These are phyloP conservation scores for Curvularia sp. DNA, from an alignment of 2,329 filamentous ascomycete species.

Conservation along the genomic window DNA sequence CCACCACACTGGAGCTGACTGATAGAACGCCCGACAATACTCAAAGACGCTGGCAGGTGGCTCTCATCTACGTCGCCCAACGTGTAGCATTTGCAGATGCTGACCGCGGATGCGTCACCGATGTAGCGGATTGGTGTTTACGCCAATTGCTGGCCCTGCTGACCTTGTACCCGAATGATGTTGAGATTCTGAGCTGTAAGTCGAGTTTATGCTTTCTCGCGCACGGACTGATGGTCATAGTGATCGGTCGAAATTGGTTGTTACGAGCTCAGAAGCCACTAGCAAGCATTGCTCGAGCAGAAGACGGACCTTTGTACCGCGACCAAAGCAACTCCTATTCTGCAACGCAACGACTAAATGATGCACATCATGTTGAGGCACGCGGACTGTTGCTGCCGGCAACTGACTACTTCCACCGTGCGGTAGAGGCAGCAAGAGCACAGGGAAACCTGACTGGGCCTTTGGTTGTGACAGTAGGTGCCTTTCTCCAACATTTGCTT, in stretches of 20 bases:
- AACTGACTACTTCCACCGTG: constrained; percentile 59
- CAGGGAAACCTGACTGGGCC: constrained; percentile 51
- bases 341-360: constrained; percentile 37
- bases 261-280: constrained; percentile 59
- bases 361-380: constrained; percentile 60
- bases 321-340: constrained; percentile 42
- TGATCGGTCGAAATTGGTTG: constrained; percentile 60
- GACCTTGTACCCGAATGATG: constrained; percentile 54
- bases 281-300: constrained; percentile 56
- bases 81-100: constrained; percentile 58
- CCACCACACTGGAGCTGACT: constrained; percentile 25
- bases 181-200: constrained; percentile 54
- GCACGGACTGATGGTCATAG: constrained; percentile 37
- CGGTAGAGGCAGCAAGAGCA: constrained; percentile 53
- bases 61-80: constrained; percentile 55
- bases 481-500: constrained; percentile 6
- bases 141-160: constrained; percentile 56
- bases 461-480: constrained; percentile 53
- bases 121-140: constrained; percentile 60
- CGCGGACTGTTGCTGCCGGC: constrained; percentile 59
- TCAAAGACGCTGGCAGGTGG: constrained; percentile 33
- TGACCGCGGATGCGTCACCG: constrained; percentile 55
- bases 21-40: constrained; percentile 23
- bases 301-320: constrained; percentile 50
- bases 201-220: neutral